phyloP scores from a whole-genome alignment of 768 basidiomycete species.

The Sarcodon sp. region DNA sequence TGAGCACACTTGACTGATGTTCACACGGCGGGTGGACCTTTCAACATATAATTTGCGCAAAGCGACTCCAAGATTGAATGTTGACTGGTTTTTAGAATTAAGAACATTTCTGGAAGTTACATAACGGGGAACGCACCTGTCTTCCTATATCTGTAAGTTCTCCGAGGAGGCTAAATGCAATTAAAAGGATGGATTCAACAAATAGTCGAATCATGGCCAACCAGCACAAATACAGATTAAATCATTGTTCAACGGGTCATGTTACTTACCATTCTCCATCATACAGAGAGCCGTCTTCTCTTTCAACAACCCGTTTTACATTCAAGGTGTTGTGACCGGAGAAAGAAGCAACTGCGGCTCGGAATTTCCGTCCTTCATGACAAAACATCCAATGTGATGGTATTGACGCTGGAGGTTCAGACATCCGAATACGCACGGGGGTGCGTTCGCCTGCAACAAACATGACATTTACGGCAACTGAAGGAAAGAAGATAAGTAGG shows the following conservation, averaged over 20 bases:
- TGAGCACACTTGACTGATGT: background rate
- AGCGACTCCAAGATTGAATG: constrained; percentile 45
- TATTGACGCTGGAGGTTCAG: constrained; percentile 47
- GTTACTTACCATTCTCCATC: constrained; percentile 51
- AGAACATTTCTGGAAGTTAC: background rate
- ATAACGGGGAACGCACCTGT: constrained; percentile 26
- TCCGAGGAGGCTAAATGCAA: constrained; percentile 42
- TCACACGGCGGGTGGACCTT: constrained; percentile 24
- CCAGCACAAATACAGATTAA: background rate
- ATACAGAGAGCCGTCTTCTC: constrained; percentile 35
- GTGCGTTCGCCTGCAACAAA: constrained; percentile 51
- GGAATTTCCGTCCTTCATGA: constrained; percentile 36
- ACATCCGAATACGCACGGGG: constrained; percentile 58
- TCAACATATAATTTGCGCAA: constrained; percentile 57
- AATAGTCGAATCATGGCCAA: background rate
- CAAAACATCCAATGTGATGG: constrained; percentile 63
- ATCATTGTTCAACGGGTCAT: background rate
- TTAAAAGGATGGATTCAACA: background rate
- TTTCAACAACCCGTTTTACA: constrained; percentile 39
- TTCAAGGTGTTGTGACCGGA: constrained; percentile 17
- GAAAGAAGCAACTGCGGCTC: constrained; percentile 27
- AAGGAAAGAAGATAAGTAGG: background rate
- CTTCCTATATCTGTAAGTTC: constrained; percentile 62
- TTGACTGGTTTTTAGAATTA: constrained; percentile 33
- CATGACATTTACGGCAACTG: background rate